A percentile compares a stretch with the other conserved stretches of the same genome.
phyloP scores from a whole-genome alignment of 305 asterid genomes.

The Rubia peregrina region DNA sequence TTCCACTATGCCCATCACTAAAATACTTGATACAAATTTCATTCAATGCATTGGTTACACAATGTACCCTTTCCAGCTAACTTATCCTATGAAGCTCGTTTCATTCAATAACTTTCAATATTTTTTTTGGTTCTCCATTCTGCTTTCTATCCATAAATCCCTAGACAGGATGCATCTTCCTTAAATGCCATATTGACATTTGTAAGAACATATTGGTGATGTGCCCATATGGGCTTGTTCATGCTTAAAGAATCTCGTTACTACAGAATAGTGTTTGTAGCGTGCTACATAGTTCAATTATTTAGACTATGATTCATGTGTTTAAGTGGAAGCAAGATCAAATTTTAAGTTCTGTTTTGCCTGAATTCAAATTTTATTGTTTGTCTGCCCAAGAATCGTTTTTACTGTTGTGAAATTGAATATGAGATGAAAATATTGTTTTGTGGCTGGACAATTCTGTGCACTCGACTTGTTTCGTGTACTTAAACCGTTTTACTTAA shows the following conservation, averaged over 20 bases:
- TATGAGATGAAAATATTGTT: too few relatives aligned
- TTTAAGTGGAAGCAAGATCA: not conserved
- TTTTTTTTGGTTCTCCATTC: not conserved
- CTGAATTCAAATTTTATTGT: not conserved
- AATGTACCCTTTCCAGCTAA: not conserved
- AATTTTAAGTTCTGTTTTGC: not conserved
- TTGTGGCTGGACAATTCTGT: too few relatives aligned
- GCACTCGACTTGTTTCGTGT: too few relatives aligned
- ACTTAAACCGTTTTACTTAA: too few relatives aligned
- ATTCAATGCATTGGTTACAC: slow-evolving; percentile 5
- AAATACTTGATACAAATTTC: slow-evolving; percentile 1
- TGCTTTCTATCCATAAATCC: not conserved
- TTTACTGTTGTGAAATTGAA: too few relatives aligned
- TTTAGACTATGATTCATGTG: not conserved
- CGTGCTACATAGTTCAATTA: not conserved
- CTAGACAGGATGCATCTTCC: slow-evolving; percentile 6
- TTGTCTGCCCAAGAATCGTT: too few relatives aligned
- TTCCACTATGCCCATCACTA: slow-evolving; percentile 19
- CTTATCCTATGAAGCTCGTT: not conserved
- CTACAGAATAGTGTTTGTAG: not conserved
- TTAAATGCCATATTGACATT: not conserved
- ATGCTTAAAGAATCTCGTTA: not conserved
- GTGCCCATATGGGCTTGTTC: not conserved
- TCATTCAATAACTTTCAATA: not conserved
- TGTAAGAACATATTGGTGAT: not conserved